These are phyloP conservation scores for Orbilia quercus DNA, from an alignment of 2,329 filamentous ascomycete species.

Conservation along the genomic window DNA sequence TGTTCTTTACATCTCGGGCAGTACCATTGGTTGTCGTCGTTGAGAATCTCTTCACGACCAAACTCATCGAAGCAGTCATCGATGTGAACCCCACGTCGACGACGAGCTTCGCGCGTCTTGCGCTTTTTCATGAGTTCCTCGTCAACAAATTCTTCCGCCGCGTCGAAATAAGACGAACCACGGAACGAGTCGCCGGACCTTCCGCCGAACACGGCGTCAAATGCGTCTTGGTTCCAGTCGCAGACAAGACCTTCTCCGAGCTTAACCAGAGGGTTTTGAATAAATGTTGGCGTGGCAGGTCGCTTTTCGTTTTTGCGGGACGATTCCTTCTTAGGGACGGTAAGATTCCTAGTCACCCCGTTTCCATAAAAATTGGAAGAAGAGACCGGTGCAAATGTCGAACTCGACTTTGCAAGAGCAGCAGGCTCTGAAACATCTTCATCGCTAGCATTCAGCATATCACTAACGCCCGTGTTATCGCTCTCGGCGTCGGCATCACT, in stretches of 20 bases:
- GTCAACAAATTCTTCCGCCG: constrained; percentile 67
- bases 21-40: constrained; percentile 97
- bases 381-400: constrained; percentile 23
- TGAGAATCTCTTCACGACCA: constrained; percentile 90
- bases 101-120: constrained; percentile 73
- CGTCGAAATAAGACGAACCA: constrained; percentile 52
- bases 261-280: constrained; percentile 73
- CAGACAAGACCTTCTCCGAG: constrained; percentile 86
- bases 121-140: constrained; percentile 74
- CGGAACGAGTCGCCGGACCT: constrained; percentile 61
- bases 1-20: constrained; percentile 96
- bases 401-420: constrained; percentile 12
- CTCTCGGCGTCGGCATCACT: constrained; percentile 63
- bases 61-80: constrained; percentile 95
- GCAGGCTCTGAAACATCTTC: constrained; percentile 61
- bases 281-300: constrained; percentile 4
- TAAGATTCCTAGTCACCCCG: constrained; percentile 9
- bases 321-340: constrained; percentile 32
- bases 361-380: constrained; percentile 47
- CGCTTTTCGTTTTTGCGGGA: constrained; percentile 38
- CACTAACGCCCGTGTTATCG: constrained; percentile 66
- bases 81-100: constrained; percentile 80
- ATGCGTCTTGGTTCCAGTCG: constrained; percentile 81
- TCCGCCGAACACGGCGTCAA: constrained; percentile 75
- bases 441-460: constrained; percentile 62